These are phyloP conservation scores for Mucor racemosus DNA, from an alignment of 371 early-diverging fungal species.

Conservation along the genomic window DNA sequence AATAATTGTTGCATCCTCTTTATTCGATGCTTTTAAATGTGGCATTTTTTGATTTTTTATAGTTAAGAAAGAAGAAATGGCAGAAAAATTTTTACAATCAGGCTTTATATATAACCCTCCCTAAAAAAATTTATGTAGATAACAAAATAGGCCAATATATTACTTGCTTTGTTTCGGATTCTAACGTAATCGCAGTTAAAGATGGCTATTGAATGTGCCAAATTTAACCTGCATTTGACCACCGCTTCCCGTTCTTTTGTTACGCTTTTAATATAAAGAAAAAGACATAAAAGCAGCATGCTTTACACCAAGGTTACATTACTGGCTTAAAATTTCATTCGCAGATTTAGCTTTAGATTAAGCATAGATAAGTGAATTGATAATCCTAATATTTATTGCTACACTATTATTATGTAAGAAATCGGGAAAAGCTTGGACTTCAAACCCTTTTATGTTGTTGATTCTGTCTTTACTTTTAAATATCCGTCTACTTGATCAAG, in stretches of 20 bases:
- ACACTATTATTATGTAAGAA: not conserved
- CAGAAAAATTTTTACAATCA: not conserved
- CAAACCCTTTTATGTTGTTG: not conserved
- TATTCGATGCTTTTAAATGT: constrained; percentile 29
- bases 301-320: not conserved
- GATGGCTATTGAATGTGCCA: not conserved
- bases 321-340: not conserved
- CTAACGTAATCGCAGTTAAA: constrained; percentile 31
- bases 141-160: not conserved
- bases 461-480: constrained; percentile 19
- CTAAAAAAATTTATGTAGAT: constrained; percentile 22
- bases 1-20: constrained; percentile 44
- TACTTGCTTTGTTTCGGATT: constrained; percentile 14
- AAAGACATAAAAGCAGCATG: not conserved
- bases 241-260: constrained; percentile 6
- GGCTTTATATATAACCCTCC: not conserved
- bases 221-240: constrained; percentile 4
- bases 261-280: not conserved
- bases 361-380: constrained; percentile 1
- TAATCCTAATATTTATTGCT: not conserved
- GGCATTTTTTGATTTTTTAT: constrained; percentile 16
- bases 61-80: not conserved
- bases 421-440: constrained; percentile 3
- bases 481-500: constrained; percentile 44
- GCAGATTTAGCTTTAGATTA: not conserved